These are phyloP conservation scores for Inga leiocalycina DNA, from an alignment of 306 rosid genomes.

Conservation along the genomic window DNA sequence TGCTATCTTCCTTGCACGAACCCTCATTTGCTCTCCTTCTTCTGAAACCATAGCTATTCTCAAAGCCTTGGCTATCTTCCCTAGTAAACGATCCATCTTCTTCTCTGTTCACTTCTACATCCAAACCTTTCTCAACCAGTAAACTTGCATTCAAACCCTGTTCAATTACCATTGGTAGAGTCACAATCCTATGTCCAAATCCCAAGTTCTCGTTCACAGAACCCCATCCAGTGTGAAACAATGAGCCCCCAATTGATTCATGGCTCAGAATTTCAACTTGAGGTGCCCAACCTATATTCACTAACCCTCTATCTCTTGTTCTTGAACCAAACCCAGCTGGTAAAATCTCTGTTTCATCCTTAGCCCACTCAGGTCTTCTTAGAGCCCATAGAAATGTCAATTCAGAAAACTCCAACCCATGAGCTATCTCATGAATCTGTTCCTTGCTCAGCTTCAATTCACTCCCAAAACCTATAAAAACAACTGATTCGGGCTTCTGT, in stretches of 20 bases:
- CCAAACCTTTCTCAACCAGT: slow-evolving; percentile 30
- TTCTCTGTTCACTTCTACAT: slow-evolving; percentile 20
- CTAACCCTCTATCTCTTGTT: neutral
- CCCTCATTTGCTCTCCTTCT: neutral
- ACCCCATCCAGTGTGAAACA: neutral
- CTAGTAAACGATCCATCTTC: slow-evolving; percentile 6
- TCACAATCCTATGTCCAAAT: neutral
- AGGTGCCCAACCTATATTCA: neutral
- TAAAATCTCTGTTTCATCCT: slow-evolving; percentile 28
- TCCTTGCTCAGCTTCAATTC: slow-evolving; percentile 46
- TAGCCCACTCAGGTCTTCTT: slow-evolving; percentile 39
- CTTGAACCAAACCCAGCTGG: slow-evolving; percentile 39
- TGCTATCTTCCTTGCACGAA: neutral
- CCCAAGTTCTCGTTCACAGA: neutral
- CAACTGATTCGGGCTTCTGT: slow-evolving; percentile 39
- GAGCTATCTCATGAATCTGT: slow-evolving; percentile 48
- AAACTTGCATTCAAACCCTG: neutral
- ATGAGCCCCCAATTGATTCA: neutral
- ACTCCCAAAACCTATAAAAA: slow-evolving; percentile 54
- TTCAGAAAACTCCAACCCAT: slow-evolving; percentile 47
- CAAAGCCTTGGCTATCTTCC: neutral
- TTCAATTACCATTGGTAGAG: neutral
- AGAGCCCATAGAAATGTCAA: slow-evolving; percentile 51
- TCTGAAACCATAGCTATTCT: neutral
- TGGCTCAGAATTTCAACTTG: neutral